These are phyloP conservation scores for Diospyros kaki DNA, from an alignment of 148 eudicot species.

Conservation along the genomic window DNA sequence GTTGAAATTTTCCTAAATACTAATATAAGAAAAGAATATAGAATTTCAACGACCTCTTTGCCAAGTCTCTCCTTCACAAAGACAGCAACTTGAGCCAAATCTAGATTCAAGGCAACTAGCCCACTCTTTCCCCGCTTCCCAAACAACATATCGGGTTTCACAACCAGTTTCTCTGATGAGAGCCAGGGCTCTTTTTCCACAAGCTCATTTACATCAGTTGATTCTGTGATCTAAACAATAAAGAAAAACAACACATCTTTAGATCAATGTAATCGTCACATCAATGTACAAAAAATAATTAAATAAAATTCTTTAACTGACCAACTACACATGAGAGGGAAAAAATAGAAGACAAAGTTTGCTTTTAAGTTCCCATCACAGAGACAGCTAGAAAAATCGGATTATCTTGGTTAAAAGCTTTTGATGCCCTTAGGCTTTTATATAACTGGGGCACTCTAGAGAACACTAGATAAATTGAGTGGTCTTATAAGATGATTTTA, in stretches of 20 bases:
- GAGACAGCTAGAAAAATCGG: background rate
- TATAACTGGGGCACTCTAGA: background rate
- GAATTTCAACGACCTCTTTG: constrained; percentile 52
- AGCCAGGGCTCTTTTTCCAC: constrained; percentile 82
- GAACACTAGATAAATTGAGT: background rate
- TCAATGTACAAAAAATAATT: background rate
- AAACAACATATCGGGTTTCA: constrained; percentile 96
- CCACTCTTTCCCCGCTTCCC: constrained; percentile 99
- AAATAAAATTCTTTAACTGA: background rate
- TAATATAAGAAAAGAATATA: background rate
- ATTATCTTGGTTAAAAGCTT: background rate
- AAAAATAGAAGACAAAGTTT: background rate
- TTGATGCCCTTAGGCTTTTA: background rate
- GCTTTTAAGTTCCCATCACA: background rate
- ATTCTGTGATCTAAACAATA: constrained; percentile 67
- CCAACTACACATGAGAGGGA: background rate
- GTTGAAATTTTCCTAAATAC: background rate
- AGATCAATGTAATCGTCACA: background rate
- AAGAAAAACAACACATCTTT: constrained; percentile 6
- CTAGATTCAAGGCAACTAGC: constrained; percentile 88
- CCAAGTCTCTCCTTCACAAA: constrained; percentile 95
- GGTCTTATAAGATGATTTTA: background rate
- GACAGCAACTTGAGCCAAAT: constrained; percentile 76
- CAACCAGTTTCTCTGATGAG: constrained; percentile 83
- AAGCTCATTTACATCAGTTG: constrained; percentile 74